A percentile compares a stretch with the other conserved stretches of the same genome.
These are phyloP conservation scores for Rheum nobile DNA, from an alignment of 148 eudicot genomes.

Conservation along the genomic window DNA sequence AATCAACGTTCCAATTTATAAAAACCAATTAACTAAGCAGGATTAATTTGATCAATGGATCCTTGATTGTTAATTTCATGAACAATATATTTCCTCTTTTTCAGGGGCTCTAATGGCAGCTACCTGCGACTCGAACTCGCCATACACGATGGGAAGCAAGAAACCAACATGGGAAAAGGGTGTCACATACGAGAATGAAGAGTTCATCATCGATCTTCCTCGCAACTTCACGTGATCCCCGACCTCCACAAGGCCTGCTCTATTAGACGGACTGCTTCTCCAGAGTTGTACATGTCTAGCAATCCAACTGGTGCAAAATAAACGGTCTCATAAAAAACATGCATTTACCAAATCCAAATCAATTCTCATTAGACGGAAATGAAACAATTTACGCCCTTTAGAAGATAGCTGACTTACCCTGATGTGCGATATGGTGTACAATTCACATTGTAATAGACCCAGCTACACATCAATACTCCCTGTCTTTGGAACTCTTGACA, in stretches of 20 bases:
- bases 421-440: slow-evolving; percentile 37
- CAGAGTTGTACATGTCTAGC: slow-evolving; percentile 48
- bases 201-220: slow-evolving; percentile 74
- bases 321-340: slow-evolving; percentile 26
- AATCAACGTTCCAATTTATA: too few relatives aligned
- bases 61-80: neutral
- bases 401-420: slow-evolving; percentile 23
- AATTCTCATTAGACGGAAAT: neutral
- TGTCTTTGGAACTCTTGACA: slow-evolving; percentile 1
- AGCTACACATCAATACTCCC: slow-evolving; percentile 21
- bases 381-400: neutral
- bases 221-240: slow-evolving; percentile 64
- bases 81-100: neutral
- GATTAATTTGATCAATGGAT: too few relatives aligned
- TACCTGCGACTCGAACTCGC: slow-evolving; percentile 22
- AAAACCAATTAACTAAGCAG: neutral
- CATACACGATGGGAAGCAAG: slow-evolving; percentile 19
- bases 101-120: slow-evolving; percentile 63
- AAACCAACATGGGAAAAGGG: slow-evolving; percentile 23
- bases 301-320: slow-evolving; percentile 46
- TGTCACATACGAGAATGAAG: slow-evolving; percentile 54
- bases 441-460: slow-evolving; percentile 28
- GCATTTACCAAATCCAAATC: neutral
- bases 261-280: slow-evolving; percentile 52
- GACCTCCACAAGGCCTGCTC: slow-evolving; percentile 47